Evolutionary conservation across 768 basidiomycete species (phyloP), one percentile per base, ranked within the genome.

Genomic region (Calvatia gigantea): DNA sequence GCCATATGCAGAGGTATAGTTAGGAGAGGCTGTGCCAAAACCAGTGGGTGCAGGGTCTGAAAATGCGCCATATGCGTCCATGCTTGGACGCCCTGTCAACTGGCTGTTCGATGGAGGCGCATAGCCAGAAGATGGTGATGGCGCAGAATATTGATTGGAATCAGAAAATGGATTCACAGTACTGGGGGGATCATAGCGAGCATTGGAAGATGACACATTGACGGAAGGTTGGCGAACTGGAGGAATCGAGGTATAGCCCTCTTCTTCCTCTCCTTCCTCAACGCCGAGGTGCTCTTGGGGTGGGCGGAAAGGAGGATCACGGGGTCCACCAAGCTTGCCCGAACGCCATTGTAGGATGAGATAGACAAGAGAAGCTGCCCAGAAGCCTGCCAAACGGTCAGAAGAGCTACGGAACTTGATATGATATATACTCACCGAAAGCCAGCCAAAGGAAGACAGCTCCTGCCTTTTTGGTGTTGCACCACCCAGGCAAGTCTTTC

Each of bases 41-140:
- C 89, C 91, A 54, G 76, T 82, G 1, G 93, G 91, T 0, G 91
- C 82, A 37, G 91, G 90, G 64, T 94, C 93, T 0, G 86, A 88
- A 72, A 94, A 96, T 23, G 92, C 93, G 44, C 93, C 94, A 63
- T 95, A 94, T 14, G 85, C 84, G 62, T 95, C 94, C 72, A 94
- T 83, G 60, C 88, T 91, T 6, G 82, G 84, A 35, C 89, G 78
- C 8, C 78, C 75, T 1, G 69, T 66, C 12, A 67, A 39, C 32
- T 65, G 61, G 59, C 64, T 55, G 57, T 54, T 46, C 55, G 64
- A 51, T 58, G 70, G 56, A 57, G 69, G 73, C 32, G 74, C 62
- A 54, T 69, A 69, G 19, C 62, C 58, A 60, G 56, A 66, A 47
- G 51, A 67, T n/a, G n/a, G n/a, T 60, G 58, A 60, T 54, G 45